Percentiles rank a stretch among this genome's conserved stretches.
Evolutionary conservation across 805 yeast species (phyloP).

Genomic region (Sungouiozyma ichnusensis): DNA sequence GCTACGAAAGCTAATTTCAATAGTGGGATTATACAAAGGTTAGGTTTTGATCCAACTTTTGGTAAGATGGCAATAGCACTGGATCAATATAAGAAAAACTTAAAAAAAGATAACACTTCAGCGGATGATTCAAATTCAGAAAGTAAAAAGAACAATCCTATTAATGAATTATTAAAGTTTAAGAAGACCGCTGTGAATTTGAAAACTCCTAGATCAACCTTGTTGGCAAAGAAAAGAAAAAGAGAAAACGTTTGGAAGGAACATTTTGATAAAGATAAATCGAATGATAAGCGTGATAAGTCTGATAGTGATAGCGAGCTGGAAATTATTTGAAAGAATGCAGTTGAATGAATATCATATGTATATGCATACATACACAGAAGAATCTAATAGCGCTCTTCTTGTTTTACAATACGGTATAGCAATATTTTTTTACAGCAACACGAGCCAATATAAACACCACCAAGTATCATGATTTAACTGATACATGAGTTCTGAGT

Average conservation of each 20-base stretch:
- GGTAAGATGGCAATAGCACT: conserved; percentile 17
- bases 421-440: too few relatives aligned
- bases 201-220: conserved; percentile 25
- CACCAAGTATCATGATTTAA: not conserved
- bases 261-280: conserved; percentile 17
- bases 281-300: conserved; percentile 1
- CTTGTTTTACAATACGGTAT: too few relatives aligned
- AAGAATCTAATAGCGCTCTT: too few relatives aligned
- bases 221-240: conserved; percentile 18
- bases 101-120: not conserved
- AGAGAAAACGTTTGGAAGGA: conserved; percentile 24
- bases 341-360: conserved; percentile 1
- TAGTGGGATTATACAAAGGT: conserved; percentile 29
- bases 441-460: not conserved
- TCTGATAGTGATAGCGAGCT: conserved; percentile 24
- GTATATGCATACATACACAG: not conserved
- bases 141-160: conserved; percentile 13
- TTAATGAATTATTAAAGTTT: conserved; percentile 24
- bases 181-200: conserved; percentile 29
- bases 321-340: conserved; percentile 19
- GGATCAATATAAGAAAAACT: conserved; percentile 3
- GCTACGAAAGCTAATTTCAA: conserved; percentile 31
- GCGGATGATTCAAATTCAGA: conserved; percentile 6
- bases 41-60: conserved; percentile 47
- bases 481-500: not conserved